A percentile compares a stretch with the other conserved stretches of the same genome.
Evolutionary conservation across 2,329 filamentous ascomycete genomes (phyloP).

Genomic region (Mariannaea elegans): DNA sequence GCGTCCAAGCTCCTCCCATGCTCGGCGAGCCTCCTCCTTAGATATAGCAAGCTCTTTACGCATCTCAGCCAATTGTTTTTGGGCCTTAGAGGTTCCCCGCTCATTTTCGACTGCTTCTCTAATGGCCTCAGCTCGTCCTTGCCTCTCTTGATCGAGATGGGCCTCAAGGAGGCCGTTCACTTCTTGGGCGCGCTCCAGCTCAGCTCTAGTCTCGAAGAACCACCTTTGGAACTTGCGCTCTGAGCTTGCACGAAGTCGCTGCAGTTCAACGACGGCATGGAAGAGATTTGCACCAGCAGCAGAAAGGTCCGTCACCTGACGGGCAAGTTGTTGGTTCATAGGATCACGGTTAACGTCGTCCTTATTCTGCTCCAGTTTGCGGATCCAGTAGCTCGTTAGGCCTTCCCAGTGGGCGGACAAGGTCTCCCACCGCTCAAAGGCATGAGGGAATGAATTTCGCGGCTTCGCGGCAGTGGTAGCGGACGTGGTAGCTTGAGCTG

Average conservation of each 20-base stretch:
- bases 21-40: slow-evolving; percentile 92
- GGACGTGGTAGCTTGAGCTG: slow-evolving; percentile 27
- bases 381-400: slow-evolving; percentile 96
- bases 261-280: slow-evolving; percentile 95
- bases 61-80: slow-evolving; percentile 88
- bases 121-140: slow-evolving; percentile 73
- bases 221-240: slow-evolving; percentile 98
- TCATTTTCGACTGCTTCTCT: slow-evolving; percentile 73
- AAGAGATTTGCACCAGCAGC: slow-evolving; percentile 97
- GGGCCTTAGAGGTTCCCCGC: slow-evolving; percentile 75
- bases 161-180: slow-evolving; percentile 81
- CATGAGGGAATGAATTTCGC: slow-evolving; percentile 87
- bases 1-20: slow-evolving; percentile 96
- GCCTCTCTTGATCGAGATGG: slow-evolving; percentile 77
- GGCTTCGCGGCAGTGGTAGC: slow-evolving; percentile 46
- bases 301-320: slow-evolving; percentile 96
- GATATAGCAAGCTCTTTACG: slow-evolving; percentile 92
- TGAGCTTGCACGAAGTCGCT: slow-evolving; percentile 90
- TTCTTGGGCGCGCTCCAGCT: slow-evolving; percentile 87
- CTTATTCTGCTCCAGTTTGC: slow-evolving; percentile 88
- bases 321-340: slow-evolving; percentile 85
- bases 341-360: slow-evolving; percentile 85
- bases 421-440: slow-evolving; percentile 97
- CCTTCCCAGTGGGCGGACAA: slow-evolving; percentile 98
- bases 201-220: slow-evolving; percentile 94